Conservation (phyloP, 2,329 filamentous ascomycete species). For the Stenocarpella maydis region DNA sequence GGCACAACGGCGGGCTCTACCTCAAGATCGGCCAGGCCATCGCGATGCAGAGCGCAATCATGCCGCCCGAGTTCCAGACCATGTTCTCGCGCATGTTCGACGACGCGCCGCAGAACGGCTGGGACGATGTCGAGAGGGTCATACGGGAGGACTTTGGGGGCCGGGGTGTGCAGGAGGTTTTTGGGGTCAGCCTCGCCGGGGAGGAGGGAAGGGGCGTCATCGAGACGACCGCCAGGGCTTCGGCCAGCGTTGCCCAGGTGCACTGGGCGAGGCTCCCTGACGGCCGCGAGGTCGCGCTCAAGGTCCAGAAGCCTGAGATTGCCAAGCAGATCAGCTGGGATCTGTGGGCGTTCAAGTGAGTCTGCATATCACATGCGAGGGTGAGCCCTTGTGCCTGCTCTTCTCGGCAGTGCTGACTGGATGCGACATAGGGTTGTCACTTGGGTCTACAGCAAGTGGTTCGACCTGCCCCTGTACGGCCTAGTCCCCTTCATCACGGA, state of each 20-base stretch:
- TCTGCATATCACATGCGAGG: constrained; percentile 23
- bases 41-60: constrained; percentile 94
- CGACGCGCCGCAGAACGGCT: constrained; percentile 92
- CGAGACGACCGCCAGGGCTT: constrained; percentile 70
- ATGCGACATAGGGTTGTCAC: constrained; percentile 70
- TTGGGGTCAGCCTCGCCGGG: constrained; percentile 83
- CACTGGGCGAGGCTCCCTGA: constrained; percentile 90
- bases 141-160: constrained; percentile 89
- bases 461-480: constrained; percentile 91
- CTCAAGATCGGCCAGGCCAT: constrained; percentile 98
- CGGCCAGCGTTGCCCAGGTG: constrained; percentile 94
- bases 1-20: constrained; percentile 90
- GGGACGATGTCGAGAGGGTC: constrained; percentile 85
- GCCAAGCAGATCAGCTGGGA: constrained; percentile 91
- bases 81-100: constrained; percentile 99
- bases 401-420: background rate
- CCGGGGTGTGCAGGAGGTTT: constrained; percentile 85
- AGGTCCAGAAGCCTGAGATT: constrained; percentile 97
- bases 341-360: constrained; percentile 90
- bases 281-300: constrained; percentile 91
- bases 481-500: constrained; percentile 94
- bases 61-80: constrained; percentile 92
- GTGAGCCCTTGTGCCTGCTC: background rate
- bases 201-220: constrained; percentile 72
- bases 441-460: constrained; percentile 83